A percentile compares a stretch with the other conserved stretches of the same genome.
phyloP scores from a whole-genome alignment of 164 flowering plant species.

The Chimonanthus salicifolius region DNA sequence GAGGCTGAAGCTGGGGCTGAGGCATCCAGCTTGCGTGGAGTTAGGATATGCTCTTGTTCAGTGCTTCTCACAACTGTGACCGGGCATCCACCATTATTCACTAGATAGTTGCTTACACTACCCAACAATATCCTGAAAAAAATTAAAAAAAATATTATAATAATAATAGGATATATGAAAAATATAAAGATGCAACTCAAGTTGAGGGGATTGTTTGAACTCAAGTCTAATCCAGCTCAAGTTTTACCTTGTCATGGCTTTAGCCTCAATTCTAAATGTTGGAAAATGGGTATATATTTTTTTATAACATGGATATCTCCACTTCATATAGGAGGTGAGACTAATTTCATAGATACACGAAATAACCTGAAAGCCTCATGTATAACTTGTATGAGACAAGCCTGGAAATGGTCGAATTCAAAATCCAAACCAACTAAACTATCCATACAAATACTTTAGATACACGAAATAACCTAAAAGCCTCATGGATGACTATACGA shows the following conservation, averaged over 20 bases:
- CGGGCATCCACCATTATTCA: slow-evolving; percentile 73
- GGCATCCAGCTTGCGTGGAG: slow-evolving; percentile 7
- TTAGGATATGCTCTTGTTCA: slow-evolving; percentile 15
- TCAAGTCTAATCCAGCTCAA: neutral
- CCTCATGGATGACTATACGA: neutral
- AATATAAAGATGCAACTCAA: too few relatives aligned
- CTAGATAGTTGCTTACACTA: slow-evolving; percentile 86
- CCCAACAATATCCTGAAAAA: slow-evolving; percentile 74
- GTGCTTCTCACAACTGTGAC: slow-evolving; percentile 78
- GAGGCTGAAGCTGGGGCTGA: neutral
- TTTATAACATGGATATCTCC: neutral
- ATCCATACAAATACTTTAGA: too few relatives aligned
- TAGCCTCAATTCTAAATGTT: too few relatives aligned
- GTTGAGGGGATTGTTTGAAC: neutral
- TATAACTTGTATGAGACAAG: too few relatives aligned
- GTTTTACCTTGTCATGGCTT: too few relatives aligned
- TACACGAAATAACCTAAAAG: too few relatives aligned
- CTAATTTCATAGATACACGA: too few relatives aligned
- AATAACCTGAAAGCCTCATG: neutral
- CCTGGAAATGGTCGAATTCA: too few relatives aligned
- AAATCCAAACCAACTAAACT: too few relatives aligned
- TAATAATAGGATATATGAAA: neutral
- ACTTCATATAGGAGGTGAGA: neutral
- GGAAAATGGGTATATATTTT: too few relatives aligned
- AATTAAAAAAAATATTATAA: neutral